Evolutionary conservation across 2,329 filamentous ascomycete genomes (phyloP).

Genomic region (Eutypa lata): DNA sequence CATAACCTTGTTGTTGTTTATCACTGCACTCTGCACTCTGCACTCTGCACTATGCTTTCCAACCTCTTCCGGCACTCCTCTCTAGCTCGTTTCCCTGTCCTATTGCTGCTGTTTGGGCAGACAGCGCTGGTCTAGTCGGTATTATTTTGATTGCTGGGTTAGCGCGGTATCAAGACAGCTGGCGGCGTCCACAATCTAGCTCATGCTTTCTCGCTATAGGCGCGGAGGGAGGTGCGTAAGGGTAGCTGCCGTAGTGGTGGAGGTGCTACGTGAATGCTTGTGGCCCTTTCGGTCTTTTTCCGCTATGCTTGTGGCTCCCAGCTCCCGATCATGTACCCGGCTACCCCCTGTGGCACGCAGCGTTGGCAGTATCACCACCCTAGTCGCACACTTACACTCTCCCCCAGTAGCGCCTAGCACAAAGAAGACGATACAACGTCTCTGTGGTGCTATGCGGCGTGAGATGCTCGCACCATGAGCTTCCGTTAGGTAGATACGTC

Average conservation of each 20-base stretch:
- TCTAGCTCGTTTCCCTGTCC: not conserved
- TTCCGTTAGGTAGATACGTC: constrained; percentile 25
- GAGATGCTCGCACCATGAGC: constrained; percentile 22
- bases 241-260: constrained; percentile 32
- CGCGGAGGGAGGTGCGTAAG: constrained; percentile 28
- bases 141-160: constrained; percentile 1
- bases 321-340: constrained; percentile 38
- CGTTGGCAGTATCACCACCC: constrained; percentile 43
- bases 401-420: constrained; percentile 29
- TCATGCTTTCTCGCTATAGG: constrained; percentile 18
- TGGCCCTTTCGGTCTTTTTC: constrained; percentile 31
- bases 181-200: not conserved
- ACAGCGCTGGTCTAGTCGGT: not conserved
- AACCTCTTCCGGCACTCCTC: not conserved
- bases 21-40: not conserved
- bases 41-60: not conserved
- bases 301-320: constrained; percentile 33
- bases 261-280: constrained; percentile 34
- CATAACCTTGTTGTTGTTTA: not conserved
- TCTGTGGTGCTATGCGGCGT: constrained; percentile 30
- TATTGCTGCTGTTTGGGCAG: not conserved
- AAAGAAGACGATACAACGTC: constrained; percentile 33
- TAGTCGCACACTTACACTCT: constrained; percentile 28
- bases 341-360: constrained; percentile 40
- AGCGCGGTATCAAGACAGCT: not conserved